Evolutionary conservation across 2,329 filamentous ascomycete species (phyloP).

Genomic region (Aspergillus sp.): DNA sequence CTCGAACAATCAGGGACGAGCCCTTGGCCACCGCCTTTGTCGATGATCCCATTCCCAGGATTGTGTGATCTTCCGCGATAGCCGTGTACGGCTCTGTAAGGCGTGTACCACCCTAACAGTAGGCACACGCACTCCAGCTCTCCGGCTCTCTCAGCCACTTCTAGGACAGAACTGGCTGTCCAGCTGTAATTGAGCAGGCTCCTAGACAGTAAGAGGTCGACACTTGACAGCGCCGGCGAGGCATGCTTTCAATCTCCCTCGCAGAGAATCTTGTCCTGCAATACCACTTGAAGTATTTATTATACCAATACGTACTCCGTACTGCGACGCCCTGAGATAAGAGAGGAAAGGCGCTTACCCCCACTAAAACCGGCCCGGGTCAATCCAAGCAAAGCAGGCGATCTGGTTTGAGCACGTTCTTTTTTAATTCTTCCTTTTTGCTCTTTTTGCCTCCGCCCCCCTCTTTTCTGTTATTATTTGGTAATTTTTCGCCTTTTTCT

Average conservation of each 20-base stretch:
- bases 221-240: no score
- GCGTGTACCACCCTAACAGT: slow-evolving; percentile 8
- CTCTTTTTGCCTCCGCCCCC: slow-evolving; percentile 11
- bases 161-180: no score
- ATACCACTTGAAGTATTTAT: no score
- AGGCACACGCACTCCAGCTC: slow-evolving; percentile 23
- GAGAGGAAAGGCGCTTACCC: slow-evolving; percentile 3
- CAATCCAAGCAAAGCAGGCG: slow-evolving; percentile 23
- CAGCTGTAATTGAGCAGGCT: not conserved
- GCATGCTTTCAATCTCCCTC: no score
- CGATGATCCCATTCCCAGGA: slow-evolving; percentile 6
- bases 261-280: no score
- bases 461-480: slow-evolving; percentile 15
- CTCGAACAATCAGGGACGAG: not conserved
- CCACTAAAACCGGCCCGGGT: slow-evolving; percentile 18
- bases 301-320: not conserved
- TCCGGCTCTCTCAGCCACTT: not conserved
- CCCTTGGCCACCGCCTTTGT: slow-evolving; percentile 5
- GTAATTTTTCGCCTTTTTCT: slow-evolving; percentile 17
- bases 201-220: no score
- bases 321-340: not conserved
- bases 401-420: slow-evolving; percentile 28
- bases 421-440: slow-evolving; percentile 18
- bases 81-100: slow-evolving; percentile 15
- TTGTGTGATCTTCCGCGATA: slow-evolving; percentile 26